Evolutionary conservation across 2,329 filamentous ascomycete species (phyloP), one percentile per base, ranked within the genome.

Genomic region (Clarireedia sp.): DNA sequence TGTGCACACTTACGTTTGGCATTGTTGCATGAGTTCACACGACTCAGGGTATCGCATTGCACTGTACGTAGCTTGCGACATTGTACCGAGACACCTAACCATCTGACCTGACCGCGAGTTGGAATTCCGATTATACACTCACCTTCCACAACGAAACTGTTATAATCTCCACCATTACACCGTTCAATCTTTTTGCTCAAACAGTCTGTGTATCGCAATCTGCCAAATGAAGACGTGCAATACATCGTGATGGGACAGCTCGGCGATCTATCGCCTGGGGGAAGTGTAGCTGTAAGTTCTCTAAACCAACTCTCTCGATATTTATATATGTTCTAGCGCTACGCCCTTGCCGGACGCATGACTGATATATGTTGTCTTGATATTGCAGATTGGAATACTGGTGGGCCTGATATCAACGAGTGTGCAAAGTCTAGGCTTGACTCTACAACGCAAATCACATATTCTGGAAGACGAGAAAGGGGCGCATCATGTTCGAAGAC

Each of bases 401-500:
- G 92, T 96, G 69, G 94, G 94, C 65, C 80, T 99, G 62, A 71
- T 96, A 64, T 97, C 92, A 57, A 96, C 94, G 58, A 94, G 90
- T 70, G 82, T 97, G 23, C 94, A 99, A 72, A 96, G 91, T 70
- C 78, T 99, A 66, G 94, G 94, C 63, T 80, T 99, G 62, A 99
- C 94, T 33, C 80, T 99, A 24, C 94, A 99, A 74, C 89, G 94
- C 70, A 97, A 99, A 74, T 97, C 94, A 61, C 94, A 99, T 74
- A 86, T 99, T 63, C 84, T 97, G 68, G 94, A 99, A 76, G 94
- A 99, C 74, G 90, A 95, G 75, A 96, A 96, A 51, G 76, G 79
- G 29, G 79, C 79, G 7, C 86, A 89, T 70, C 83, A 94, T 72
- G 76, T 85, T 58, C 85, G 88, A 63, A 80, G 92, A 59, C 92